Evolutionary conservation across 306 rosid genomes (phyloP).

Genomic region (Citrullus amarus): DNA sequence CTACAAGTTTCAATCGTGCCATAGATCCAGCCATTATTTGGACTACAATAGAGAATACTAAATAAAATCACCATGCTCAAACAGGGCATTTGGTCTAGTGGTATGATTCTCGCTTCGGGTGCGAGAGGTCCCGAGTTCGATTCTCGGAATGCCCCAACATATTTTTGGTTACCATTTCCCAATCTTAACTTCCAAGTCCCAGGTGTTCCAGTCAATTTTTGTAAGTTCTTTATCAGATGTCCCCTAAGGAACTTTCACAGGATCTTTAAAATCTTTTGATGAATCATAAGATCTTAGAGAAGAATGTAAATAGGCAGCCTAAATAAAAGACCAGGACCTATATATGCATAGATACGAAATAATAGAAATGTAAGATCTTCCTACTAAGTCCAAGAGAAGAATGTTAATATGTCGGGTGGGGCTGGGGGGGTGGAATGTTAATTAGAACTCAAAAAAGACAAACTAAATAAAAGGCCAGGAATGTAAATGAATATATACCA

Average conservation of each 20-base stretch:
- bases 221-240: no score
- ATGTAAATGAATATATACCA: not conserved
- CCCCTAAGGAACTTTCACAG: no score
- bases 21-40: not conserved
- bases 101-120: constrained; percentile 3
- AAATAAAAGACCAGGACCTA: not conserved
- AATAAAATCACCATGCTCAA: not conserved
- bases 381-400: not conserved
- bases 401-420: not conserved
- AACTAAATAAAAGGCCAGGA: not conserved
- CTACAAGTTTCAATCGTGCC: not conserved
- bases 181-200: no score
- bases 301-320: not conserved
- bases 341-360: not conserved
- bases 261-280: not conserved
- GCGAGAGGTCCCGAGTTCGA: constrained; percentile 1
- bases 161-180: no score
- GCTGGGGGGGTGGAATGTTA: no score
- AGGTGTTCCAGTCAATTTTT: no score
- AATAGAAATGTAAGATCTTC: not conserved
- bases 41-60: not conserved
- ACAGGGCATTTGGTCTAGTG: constrained; percentile 5
- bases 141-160: constrained; percentile 17
- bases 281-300: not conserved
- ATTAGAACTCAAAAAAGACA: not conserved